Base-by-base conservation (phyloP, 148 eudicot species). In the Chenopodium quinoa region DNA sequence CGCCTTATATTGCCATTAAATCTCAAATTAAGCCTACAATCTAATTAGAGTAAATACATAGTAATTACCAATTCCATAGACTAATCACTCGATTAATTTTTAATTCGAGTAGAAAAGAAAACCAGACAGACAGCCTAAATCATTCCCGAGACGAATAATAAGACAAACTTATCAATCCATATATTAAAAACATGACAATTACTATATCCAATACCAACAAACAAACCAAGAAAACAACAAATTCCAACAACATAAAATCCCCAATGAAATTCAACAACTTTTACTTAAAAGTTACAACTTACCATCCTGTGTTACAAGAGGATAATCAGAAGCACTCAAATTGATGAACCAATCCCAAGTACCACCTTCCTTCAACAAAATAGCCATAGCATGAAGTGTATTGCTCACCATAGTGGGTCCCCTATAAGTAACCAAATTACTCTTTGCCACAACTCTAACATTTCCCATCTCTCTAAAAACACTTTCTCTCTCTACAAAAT, bases 261-360 rank as follows among this genome's bases (percentile, higher is more conserved):
- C 69, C 22, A 14, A 4, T 4, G 20, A 71, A 37, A 19, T 12
- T 13, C 3, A 1, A 6, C 8, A 23, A 20, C 9, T 9, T 3
- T 6, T 40, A 6, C 3, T 32, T 31, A 44, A 20, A 50, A 1
- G 32, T 1, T 17, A 31, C 5, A 25, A 52, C 90, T 47, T 86
- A 92, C 97, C 97, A 86, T 93, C 94, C 58, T 93, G 97, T 13
- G 97, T 91, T 2, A 93, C 90, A 67, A 93, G 81, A 80, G 97
- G 96, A 82, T 92, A 92, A 88, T 92, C 96, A 84, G 96, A 92
- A 73, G 96, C 92, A 89, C 96, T 92, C 83, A 92, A 82, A 75
- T 92, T 92, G 29, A 92, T 83, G 48, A 90, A 92, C 93, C 95
- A 92, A 82, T 92, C 94, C 97, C 97, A 92, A 2, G 86, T 77